These are phyloP conservation scores for Alternaria infectoria DNA, from an alignment of 2,329 filamentous ascomycete species.

Conservation along the genomic window DNA sequence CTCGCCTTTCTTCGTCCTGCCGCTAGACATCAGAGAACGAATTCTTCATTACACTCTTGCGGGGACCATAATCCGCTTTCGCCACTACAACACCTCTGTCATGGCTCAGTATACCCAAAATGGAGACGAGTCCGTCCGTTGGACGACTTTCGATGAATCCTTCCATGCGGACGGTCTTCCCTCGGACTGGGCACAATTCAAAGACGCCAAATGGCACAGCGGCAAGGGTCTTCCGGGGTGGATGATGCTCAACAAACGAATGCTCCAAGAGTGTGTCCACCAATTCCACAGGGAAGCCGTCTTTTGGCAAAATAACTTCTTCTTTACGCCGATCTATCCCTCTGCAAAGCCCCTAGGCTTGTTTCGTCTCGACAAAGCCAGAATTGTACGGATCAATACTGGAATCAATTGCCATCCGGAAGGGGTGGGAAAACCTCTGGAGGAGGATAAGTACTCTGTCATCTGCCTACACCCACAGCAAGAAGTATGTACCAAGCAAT, in stretches of 20 bases:
- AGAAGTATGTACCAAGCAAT: neutral
- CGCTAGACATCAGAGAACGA: neutral
- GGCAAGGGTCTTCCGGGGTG: neutral
- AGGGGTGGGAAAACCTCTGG: neutral
- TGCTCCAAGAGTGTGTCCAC: neutral
- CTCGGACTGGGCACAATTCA: neutral
- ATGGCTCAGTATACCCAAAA: neutral
- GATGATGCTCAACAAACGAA: neutral
- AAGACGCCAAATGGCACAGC: neutral
- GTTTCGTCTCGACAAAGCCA: neutral
- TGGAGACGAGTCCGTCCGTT: neutral
- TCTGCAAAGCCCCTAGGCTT: neutral
- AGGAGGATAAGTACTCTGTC: neutral
- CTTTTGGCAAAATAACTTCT: neutral
- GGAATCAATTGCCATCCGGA: neutral
- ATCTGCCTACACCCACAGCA: neutral
- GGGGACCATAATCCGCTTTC: neutral
- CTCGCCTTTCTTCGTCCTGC: neutral
- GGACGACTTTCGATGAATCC: neutral
- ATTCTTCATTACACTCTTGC: neutral
- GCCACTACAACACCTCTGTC: constrained; percentile 2
- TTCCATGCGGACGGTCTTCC: neutral
- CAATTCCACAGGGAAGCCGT: neutral
- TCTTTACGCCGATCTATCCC: neutral
- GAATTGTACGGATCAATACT: neutral